Conservation (phyloP, 441 rosid genomes). For the Omphalea diandra region DNA sequence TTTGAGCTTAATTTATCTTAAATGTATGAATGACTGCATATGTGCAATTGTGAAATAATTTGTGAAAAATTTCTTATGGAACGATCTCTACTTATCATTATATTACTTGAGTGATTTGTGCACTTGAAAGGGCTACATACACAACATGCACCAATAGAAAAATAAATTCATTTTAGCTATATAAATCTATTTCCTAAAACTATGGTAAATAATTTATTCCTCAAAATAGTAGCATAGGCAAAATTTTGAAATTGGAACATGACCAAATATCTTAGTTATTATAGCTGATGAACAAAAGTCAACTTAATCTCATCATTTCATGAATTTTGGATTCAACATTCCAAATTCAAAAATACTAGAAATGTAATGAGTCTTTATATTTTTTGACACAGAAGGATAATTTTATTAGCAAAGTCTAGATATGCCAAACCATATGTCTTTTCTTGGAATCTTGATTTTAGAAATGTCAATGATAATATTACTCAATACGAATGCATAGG, state of each 20-base stretch:
- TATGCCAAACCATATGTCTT: neutral
- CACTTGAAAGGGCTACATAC: too few species aligned
- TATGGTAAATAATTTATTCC: neutral
- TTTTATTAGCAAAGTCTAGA: too few species aligned
- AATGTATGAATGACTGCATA: too few species aligned
- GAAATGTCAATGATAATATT: neutral
- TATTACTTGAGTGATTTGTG: too few species aligned
- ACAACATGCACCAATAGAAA: constrained; percentile 22
- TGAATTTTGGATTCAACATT: neutral
- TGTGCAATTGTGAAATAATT: too few species aligned
- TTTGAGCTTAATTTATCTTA: too few species aligned
- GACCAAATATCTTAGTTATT: constrained; percentile 5
- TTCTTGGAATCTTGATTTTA: constrained; percentile 7
- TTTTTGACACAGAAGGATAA: constrained; percentile 4
- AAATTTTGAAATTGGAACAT: neutral
- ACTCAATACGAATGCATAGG: neutral
- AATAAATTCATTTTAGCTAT: neutral
- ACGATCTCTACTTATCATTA: too few species aligned
- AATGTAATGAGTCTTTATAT: neutral
- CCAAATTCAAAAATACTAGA: neutral
- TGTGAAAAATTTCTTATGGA: too few species aligned
- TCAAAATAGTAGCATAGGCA: neutral
- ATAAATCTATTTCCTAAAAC: neutral
- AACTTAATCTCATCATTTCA: neutral
- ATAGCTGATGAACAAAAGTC: neutral